phyloP scores from a whole-genome alignment of 2,329 filamentous ascomycete species.

The Nannizzia gypsea region DNA sequence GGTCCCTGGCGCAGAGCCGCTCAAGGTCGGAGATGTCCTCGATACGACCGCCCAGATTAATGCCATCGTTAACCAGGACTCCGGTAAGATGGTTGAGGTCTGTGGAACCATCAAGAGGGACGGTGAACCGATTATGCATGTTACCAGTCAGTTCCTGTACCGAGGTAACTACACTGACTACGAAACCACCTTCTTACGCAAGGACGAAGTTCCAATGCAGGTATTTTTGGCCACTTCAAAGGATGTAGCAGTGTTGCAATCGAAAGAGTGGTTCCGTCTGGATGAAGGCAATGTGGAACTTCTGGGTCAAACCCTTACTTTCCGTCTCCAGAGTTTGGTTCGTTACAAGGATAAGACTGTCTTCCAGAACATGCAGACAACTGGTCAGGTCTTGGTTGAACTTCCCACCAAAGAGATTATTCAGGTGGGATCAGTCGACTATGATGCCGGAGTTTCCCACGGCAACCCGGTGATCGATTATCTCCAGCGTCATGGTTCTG shows the following conservation, averaged over 20 bases:
- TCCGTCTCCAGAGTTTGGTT: slow-evolving; percentile 85
- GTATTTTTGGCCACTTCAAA: slow-evolving; percentile 75
- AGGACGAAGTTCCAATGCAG: slow-evolving; percentile 90
- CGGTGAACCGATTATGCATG: slow-evolving; percentile 84
- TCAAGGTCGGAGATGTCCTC: slow-evolving; percentile 90
- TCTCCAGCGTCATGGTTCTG: slow-evolving; percentile 77
- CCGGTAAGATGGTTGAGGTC: slow-evolving; percentile 99
- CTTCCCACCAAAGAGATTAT: slow-evolving; percentile 95
- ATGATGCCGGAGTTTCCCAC: slow-evolving; percentile 79
- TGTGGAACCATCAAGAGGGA: slow-evolving; percentile 87
- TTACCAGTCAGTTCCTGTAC: slow-evolving; percentile 96
- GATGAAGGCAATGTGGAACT: slow-evolving; percentile 77
- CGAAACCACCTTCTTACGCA: slow-evolving; percentile 97
- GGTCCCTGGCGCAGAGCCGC: slow-evolving; percentile 84
- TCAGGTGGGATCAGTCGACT: slow-evolving; percentile 93
- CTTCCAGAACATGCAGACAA: slow-evolving; percentile 82
- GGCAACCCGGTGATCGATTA: slow-evolving; percentile 97
- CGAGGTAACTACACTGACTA: slow-evolving; percentile 84
- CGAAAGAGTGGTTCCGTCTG: slow-evolving; percentile 94
- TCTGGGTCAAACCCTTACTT: slow-evolving; percentile 83
- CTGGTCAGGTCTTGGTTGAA: slow-evolving; percentile 85
- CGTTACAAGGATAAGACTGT: slow-evolving; percentile 91
- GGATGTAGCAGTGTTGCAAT: slow-evolving; percentile 85
- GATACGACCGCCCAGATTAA: slow-evolving; percentile 93
- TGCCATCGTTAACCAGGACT: slow-evolving; percentile 93